Evolutionary conservation across 371 early-diverging fungal species (phyloP).

Genomic region (Phascolomyces articulosus): DNA sequence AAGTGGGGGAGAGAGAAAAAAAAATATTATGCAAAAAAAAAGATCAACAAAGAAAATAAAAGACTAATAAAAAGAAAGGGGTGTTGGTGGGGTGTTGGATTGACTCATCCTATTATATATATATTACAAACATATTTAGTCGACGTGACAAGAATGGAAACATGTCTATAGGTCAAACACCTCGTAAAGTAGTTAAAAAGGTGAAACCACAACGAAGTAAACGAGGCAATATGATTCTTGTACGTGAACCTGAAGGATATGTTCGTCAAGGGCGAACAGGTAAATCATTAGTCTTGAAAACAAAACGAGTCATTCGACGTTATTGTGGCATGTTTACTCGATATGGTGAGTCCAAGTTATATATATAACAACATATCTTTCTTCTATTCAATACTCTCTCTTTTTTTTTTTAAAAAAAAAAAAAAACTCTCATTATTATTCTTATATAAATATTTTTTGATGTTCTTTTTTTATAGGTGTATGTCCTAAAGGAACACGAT

Average conservation of each 20-base stretch:
- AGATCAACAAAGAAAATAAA: not conserved
- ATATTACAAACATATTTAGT: not conserved
- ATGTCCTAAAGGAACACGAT: constrained; percentile 35
- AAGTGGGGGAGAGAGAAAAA: no score
- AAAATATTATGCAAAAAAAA: not conserved
- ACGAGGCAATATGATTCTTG: constrained; percentile 45
- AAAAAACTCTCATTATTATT: no score
- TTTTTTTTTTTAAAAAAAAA: no score
- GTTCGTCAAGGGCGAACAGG: constrained; percentile 35
- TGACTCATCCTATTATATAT: no score
- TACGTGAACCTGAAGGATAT: constrained; percentile 45
- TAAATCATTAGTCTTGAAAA: constrained; percentile 36
- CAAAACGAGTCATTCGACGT: constrained; percentile 5
- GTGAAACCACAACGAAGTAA: constrained; percentile 27
- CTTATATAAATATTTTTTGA: no score
- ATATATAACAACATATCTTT: no score
- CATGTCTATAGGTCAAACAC: constrained; percentile 23
- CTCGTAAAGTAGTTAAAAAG: not conserved
- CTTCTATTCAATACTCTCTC: no score
- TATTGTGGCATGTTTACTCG: constrained; percentile 49
- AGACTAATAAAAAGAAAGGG: not conserved
- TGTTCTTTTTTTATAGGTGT: no score
- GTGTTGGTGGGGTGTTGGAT: no score
- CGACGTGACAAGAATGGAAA: constrained; percentile 23
- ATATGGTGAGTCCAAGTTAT: constrained; percentile 28